Conservation (phyloP, 1,139 yeast species). For the Suhomyces maxii region DNA sequence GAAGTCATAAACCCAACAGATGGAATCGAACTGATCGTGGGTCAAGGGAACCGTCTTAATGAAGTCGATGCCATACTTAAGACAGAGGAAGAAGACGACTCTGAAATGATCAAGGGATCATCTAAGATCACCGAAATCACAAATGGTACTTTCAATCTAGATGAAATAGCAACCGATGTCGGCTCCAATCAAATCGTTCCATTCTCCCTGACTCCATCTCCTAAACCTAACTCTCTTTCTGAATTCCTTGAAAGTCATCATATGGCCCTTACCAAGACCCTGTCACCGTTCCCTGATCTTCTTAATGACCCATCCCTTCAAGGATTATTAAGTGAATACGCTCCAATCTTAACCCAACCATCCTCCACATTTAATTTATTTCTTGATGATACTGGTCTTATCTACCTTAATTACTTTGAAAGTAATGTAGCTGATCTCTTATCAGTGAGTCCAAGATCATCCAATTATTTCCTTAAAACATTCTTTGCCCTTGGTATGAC, state of each 20-base stretch:
- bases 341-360: constrained; percentile 9
- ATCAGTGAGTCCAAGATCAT: constrained; percentile 31
- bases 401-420: constrained; percentile 13
- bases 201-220: neutral
- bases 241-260: neutral
- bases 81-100: neutral
- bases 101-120: neutral
- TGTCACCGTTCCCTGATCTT: constrained; percentile 6
- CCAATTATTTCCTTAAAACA: constrained; percentile 47
- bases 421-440: constrained; percentile 16
- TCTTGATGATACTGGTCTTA: constrained; percentile 13
- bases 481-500: constrained; percentile 40
- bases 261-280: neutral
- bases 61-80: neutral
- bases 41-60: constrained; percentile 4
- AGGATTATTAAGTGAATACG: constrained; percentile 4
- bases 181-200: neutral
- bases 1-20: constrained; percentile 8
- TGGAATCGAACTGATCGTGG: constrained; percentile 6
- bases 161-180: neutral
- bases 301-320: constrained; percentile 3
- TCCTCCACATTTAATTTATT: constrained; percentile 13
- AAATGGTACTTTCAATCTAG: neutral
- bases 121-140: constrained; percentile 1
- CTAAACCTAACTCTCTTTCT: neutral